Evolutionary conservation across 225 moss, liverwort and hornwort species (phyloP).

Genomic region (Pseudoscleropodium purum): DNA sequence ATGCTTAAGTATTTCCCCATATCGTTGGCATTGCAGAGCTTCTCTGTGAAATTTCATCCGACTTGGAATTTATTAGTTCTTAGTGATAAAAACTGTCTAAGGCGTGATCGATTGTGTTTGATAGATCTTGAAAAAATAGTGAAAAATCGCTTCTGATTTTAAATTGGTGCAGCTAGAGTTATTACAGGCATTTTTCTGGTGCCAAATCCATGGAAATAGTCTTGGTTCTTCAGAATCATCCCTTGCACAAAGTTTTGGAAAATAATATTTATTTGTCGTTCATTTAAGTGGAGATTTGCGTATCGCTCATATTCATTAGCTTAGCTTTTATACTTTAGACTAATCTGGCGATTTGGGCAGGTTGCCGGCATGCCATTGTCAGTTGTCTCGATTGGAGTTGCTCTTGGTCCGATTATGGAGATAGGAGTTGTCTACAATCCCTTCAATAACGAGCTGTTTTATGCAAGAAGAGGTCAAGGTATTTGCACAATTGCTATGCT

Average conservation of each 20-base stretch:
- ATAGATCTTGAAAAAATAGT: not conserved
- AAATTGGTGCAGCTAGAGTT: not conserved
- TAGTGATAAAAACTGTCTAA: not conserved
- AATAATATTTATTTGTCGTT: not conserved
- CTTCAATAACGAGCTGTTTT: constrained; percentile 72
- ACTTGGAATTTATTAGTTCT: not conserved
- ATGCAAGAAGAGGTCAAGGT: constrained; percentile 74
- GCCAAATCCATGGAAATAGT: not conserved
- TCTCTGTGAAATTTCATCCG: not conserved
- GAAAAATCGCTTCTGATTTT: not conserved
- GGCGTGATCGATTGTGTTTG: not conserved
- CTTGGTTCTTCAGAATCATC: not conserved
- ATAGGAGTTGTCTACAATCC: constrained; percentile 90
- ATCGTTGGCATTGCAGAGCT: not conserved
- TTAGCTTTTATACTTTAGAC: not conserved
- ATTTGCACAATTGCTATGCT: not conserved
- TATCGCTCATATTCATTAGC: not conserved
- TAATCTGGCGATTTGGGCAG: constrained; percentile 15
- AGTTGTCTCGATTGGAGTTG: constrained; percentile 83
- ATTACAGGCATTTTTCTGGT: not conserved
- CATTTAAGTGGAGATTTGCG: not conserved
- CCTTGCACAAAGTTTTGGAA: not conserved
- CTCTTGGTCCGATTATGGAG: constrained; percentile 61
- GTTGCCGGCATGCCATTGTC: constrained; percentile 78
- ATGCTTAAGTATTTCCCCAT: not conserved